These are phyloP conservation scores for Glonium stellatum DNA, from an alignment of 495 filamentous ascomycete species.

Conservation along the genomic window DNA sequence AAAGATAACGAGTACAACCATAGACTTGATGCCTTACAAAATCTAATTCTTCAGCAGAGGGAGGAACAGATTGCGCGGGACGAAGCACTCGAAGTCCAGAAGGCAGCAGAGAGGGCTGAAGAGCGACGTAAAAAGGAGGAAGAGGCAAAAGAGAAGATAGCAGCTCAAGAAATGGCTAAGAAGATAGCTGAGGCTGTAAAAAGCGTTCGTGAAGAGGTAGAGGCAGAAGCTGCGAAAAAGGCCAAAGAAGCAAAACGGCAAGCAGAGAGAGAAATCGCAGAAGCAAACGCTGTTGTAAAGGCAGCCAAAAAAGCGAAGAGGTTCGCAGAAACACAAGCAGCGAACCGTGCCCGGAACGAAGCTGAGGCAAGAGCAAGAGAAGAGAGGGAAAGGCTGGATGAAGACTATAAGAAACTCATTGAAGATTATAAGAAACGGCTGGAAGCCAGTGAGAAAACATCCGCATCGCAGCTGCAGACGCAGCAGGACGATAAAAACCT, in stretches of 20 bases:
- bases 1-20: too few species aligned
- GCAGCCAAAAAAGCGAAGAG: slow-evolving; percentile 7
- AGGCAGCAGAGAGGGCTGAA: background rate
- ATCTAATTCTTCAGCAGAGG: too few species aligned
- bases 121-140: background rate
- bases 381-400: slow-evolving; percentile 6
- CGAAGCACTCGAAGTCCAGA: background rate
- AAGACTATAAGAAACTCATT: slow-evolving; percentile 1
- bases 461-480: too few species aligned
- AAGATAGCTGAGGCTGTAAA: background rate
- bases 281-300: slow-evolving; percentile 2
- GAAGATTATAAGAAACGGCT: slow-evolving; percentile 1
- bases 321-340: background rate
- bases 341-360: background rate
- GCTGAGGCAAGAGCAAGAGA: slow-evolving; percentile 6
- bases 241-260: background rate
- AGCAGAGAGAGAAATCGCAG: slow-evolving; percentile 5
- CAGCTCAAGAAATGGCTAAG: background rate
- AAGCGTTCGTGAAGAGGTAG: background rate
- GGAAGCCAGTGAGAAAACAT: background rate
- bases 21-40: too few species aligned
- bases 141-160: background rate
- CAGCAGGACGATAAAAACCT: background rate
- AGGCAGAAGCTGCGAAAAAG: slow-evolving; percentile 5
- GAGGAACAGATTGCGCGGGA: too few species aligned